phyloP scores from a whole-genome alignment of 306 rosid species.

The Fragaria ananassa region DNA sequence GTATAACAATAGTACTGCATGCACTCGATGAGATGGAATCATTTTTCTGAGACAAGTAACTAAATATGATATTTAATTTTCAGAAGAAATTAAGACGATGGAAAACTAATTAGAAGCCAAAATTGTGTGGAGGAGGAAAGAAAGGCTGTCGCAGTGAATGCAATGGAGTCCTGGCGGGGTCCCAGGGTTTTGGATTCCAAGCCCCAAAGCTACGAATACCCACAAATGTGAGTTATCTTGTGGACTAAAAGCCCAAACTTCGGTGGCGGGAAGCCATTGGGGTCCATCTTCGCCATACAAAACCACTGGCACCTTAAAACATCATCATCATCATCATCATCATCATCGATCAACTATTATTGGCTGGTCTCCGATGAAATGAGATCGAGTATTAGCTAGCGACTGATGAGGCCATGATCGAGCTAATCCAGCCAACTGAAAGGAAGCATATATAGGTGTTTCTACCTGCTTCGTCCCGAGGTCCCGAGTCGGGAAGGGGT shows the following conservation, averaged over 20 bases:
- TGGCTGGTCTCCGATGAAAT: not conserved
- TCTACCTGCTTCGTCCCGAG: too few relatives aligned
- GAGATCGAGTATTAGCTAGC: not conserved
- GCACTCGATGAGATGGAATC: not conserved
- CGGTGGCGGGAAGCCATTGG: not conserved
- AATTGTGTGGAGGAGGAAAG: slow-evolving; percentile 10
- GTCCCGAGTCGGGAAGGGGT: too few relatives aligned
- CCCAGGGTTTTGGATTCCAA: slow-evolving; percentile 38
- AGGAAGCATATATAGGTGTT: too few relatives aligned
- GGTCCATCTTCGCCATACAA: not conserved
- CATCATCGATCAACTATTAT: not conserved
- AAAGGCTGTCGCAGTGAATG: not conserved
- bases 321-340: not conserved
- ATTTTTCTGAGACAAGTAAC: too few relatives aligned
- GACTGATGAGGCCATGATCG: not conserved
- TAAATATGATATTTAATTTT: not conserved
- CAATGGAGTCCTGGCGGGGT: not conserved
- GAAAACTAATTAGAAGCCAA: not conserved
- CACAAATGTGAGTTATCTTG: not conserved
- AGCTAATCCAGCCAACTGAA: not conserved
- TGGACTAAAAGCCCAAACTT: not conserved
- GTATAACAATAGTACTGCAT: too few relatives aligned
- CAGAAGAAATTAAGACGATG: not conserved
- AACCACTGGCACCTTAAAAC: not conserved
- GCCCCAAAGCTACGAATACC: not conserved